Percentiles rank a stretch among this genome's conserved stretches.
These are phyloP conservation scores for Phytophthora pseudosyringae DNA, from an alignment of 352 stramenopile species.

Conservation along the genomic window DNA sequence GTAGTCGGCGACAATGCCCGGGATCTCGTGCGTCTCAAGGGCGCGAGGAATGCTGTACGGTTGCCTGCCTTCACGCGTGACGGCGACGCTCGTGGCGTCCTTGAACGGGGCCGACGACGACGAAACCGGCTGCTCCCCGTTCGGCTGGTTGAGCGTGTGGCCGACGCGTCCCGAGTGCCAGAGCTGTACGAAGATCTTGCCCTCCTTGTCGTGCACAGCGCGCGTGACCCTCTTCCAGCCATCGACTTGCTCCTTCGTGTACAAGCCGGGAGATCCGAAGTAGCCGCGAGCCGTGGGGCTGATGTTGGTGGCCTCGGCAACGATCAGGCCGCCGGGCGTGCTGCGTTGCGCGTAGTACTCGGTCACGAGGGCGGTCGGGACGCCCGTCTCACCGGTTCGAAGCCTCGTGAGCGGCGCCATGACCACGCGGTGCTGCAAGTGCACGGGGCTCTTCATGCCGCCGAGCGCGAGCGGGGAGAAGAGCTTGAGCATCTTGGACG, in stretches of 20 bases:
- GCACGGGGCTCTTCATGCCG: conserved; percentile 42
- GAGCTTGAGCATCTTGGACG: conserved; percentile 42
- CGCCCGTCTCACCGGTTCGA: conserved; percentile 37
- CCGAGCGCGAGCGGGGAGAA: conserved; percentile 55
- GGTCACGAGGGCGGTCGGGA: conserved; percentile 43
- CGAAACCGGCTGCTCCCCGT: conserved; percentile 54
- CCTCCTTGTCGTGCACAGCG: conserved; percentile 76
- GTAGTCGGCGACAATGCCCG: conserved; percentile 39
- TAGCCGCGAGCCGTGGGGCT: conserved; percentile 46
- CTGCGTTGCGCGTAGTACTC: conserved; percentile 70
- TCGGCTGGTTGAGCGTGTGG: conserved; percentile 67
- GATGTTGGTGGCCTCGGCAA: conserved; percentile 69
- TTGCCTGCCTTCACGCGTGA: conserved; percentile 41
- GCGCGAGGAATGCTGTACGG: conserved; percentile 56
- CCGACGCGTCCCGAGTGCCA: conserved; percentile 84
- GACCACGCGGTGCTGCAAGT: conserved; percentile 61
- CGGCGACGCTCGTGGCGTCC: conserved; percentile 18
- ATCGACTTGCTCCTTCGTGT: conserved; percentile 47
- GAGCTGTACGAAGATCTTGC: conserved; percentile 84
- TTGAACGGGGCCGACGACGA: conserved; percentile 39
- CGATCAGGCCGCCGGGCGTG: conserved; percentile 59
- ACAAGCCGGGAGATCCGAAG: conserved; percentile 58
- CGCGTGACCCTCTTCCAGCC: conserved; percentile 66
- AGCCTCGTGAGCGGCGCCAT: conserved; percentile 71
- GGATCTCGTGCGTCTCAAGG: conserved; percentile 78